These are phyloP conservation scores for Globisporangium solare DNA, from an alignment of 352 stramenopile genomes.

Conservation along the genomic window DNA sequence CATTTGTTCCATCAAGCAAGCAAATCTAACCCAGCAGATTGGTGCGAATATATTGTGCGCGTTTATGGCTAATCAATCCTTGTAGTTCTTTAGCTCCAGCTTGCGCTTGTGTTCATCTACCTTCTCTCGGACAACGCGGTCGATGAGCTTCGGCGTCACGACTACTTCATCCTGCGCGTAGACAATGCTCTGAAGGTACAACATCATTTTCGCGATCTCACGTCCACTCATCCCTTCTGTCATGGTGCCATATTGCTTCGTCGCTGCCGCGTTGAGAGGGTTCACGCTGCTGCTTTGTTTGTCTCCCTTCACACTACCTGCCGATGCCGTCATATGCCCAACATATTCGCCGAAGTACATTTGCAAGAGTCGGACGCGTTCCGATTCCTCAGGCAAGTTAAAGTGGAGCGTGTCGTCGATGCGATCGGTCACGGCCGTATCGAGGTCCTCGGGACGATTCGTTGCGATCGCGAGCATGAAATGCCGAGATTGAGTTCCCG, in stretches of 20 bases:
- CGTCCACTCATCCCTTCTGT: constrained; percentile 79
- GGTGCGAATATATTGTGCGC: too few species aligned
- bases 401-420: constrained; percentile 86
- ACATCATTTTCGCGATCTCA: constrained; percentile 86
- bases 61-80: constrained; percentile 4
- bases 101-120: constrained; percentile 75
- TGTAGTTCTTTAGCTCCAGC: constrained; percentile 34
- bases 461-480: constrained; percentile 85
- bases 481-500: constrained; percentile 57
- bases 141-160: constrained; percentile 43
- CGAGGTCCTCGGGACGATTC: constrained; percentile 77
- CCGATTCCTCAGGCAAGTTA: constrained; percentile 52
- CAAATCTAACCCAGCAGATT: too few species aligned
- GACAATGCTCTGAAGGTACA: constrained; percentile 81
- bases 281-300: constrained; percentile 4
- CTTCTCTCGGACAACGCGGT: constrained; percentile 66
- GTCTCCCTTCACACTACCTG: background rate
- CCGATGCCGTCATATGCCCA: constrained; percentile 16
- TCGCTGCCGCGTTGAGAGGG: constrained; percentile 15
- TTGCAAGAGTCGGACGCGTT: constrained; percentile 56
- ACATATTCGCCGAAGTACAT: constrained; percentile 75
- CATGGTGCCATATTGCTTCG: constrained; percentile 44
- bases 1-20: too few species aligned
- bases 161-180: constrained; percentile 65
- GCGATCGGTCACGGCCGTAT: constrained; percentile 70